These are phyloP conservation scores for Glycine tomentella DNA, from an alignment of 306 rosid species.

Conservation along the genomic window DNA sequence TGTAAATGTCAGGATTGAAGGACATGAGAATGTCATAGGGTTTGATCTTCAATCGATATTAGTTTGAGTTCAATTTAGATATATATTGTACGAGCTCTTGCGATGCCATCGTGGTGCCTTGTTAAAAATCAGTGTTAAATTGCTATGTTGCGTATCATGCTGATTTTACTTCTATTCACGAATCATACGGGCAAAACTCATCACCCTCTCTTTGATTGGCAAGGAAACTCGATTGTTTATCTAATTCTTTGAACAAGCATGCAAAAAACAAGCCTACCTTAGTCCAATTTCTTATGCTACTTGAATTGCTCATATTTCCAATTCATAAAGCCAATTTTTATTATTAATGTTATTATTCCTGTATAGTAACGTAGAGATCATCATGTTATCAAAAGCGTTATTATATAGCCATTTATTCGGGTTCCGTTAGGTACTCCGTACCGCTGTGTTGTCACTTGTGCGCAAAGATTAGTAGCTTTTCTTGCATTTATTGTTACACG, in stretches of 20 bases:
- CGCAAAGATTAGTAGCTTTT: not conserved
- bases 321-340: too few relatives aligned
- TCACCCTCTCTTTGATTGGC: conserved; percentile 19
- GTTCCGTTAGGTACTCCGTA: conserved; percentile 1
- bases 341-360: not conserved
- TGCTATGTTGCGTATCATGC: conserved; percentile 24
- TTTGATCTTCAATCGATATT: too few relatives aligned
- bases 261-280: not conserved
- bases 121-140: too few relatives aligned
- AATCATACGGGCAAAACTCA: not conserved
- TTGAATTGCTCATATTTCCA: not conserved
- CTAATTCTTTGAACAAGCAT: too few relatives aligned
- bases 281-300: too few relatives aligned
- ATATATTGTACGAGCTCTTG: too few relatives aligned
- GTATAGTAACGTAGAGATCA: not conserved
- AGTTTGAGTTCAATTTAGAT: too few relatives aligned
- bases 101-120: too few relatives aligned
- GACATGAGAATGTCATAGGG: too few relatives aligned
- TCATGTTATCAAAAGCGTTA: conserved; percentile 15
- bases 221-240: not conserved
- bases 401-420: not conserved
- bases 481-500: conserved; percentile 30
- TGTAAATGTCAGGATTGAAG: too few relatives aligned
- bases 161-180: not conserved
- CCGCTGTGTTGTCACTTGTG: conserved; percentile 36